Percentiles rank a stretch among this genome's conserved stretches.
These are phyloP conservation scores for Cyanidium caldarium DNA, from an alignment of 23 red algal genomes.

Conservation along the genomic window DNA sequence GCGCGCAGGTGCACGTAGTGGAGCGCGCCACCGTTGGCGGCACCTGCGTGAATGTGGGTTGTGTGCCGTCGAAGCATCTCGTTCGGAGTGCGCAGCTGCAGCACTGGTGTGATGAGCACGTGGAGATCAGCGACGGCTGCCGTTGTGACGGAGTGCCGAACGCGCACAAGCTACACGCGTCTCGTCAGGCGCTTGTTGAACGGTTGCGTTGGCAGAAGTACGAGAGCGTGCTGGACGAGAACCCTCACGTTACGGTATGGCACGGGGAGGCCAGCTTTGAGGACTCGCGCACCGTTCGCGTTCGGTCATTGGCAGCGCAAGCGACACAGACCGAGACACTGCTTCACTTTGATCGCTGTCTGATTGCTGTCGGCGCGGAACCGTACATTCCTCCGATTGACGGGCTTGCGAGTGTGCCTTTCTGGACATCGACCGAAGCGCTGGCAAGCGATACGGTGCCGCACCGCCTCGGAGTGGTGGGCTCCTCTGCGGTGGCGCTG, in stretches of 20 bases:
- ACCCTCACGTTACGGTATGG: not conserved
- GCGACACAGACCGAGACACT: not conserved
- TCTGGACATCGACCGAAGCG: constrained; percentile 17
- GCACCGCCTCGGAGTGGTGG: not conserved
- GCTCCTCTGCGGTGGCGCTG: constrained; percentile 11
- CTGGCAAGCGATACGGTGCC: not conserved
- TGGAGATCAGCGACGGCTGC: not conserved
- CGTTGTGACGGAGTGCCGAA: not conserved
- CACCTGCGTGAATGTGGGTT: constrained; percentile 22
- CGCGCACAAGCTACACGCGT: not conserved
- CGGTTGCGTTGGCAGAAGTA: constrained; percentile 7
- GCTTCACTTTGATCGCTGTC: constrained; percentile 9
- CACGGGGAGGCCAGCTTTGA: not conserved
- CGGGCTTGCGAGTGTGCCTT: constrained; percentile 8
- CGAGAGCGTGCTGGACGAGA: not conserved
- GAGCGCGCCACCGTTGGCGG: constrained; percentile 6
- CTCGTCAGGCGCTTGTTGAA: constrained; percentile 2
- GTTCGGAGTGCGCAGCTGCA: not conserved
- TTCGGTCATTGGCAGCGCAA: not conserved
- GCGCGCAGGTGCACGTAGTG: not conserved
- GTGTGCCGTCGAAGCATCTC: constrained; percentile 8
- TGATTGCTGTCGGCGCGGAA: constrained; percentile 14
- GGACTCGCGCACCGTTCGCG: not conserved
- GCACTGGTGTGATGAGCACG: constrained; percentile 4
- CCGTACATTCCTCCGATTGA: constrained; percentile 15